Evolutionary conservation across 108 stramenopile species (phyloP).

Genomic region (Nannochloropsis gaditana): DNA sequence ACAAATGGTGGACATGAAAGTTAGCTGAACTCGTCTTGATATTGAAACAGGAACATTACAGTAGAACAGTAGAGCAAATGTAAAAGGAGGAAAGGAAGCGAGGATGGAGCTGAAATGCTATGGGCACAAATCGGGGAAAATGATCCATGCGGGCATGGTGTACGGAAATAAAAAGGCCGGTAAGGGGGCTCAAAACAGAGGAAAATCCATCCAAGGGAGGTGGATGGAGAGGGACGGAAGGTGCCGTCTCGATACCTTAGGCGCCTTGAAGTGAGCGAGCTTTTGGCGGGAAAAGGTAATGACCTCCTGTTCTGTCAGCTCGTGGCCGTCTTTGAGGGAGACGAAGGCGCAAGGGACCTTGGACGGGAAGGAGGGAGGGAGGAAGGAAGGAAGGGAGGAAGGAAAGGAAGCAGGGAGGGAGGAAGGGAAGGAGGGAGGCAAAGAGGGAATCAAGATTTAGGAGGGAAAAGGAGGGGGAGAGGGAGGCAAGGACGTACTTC

Average conservation of each 20-base stretch:
- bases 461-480: not conserved
- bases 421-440: not conserved
- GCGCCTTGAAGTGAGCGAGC: constrained; percentile 40
- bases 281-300: constrained; percentile 17
- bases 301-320: constrained; percentile 24
- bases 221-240: too few relatives aligned
- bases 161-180: too few relatives aligned
- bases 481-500: constrained; percentile 26
- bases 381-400: not conserved
- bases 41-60: too few relatives aligned
- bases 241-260: not conserved
- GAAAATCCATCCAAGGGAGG: too few relatives aligned
- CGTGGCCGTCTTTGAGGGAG: not conserved
- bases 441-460: not conserved
- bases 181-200: too few relatives aligned
- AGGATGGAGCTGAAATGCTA: not conserved
- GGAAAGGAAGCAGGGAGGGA: not conserved
- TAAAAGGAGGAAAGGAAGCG: not conserved
- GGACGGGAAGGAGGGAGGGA: not conserved
- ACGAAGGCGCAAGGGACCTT: not conserved
- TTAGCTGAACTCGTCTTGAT: too few relatives aligned
- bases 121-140: not conserved
- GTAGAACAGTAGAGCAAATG: not conserved
- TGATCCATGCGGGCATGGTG: not conserved
- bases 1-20: not conserved